A percentile compares a stretch with the other conserved stretches of the same genome.
These are phyloP conservation scores for Gossypium sturtianum DNA, from an alignment of 345 rosid genomes.

Conservation along the genomic window DNA sequence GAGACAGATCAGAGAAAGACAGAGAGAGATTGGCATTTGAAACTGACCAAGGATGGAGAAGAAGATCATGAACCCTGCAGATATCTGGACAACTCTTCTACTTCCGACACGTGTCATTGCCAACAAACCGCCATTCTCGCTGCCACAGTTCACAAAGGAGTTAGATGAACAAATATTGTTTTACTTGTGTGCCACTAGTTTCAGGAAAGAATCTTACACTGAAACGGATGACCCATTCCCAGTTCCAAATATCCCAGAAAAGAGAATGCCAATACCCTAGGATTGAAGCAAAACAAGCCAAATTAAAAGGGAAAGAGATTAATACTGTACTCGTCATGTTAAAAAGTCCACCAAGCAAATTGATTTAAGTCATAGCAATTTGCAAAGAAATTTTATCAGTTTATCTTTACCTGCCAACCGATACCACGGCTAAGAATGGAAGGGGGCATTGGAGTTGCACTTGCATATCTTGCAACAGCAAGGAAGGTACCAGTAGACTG, in stretches of 20 bases:
- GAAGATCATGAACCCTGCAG: conserved; percentile 93
- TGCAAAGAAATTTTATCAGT: not conserved
- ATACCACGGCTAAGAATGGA: conserved; percentile 92
- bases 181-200: not conserved
- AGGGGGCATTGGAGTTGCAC: conserved; percentile 92
- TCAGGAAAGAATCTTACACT: conserved; percentile 47
- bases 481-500: conserved; percentile 92
- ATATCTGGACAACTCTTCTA: conserved; percentile 88
- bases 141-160: conserved; percentile 18
- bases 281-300: conserved; percentile 6
- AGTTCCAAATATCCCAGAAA: conserved; percentile 92
- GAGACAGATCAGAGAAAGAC: not conserved
- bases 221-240: conserved; percentile 87
- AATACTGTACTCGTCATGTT: not conserved
- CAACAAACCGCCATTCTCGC: conserved; percentile 87
- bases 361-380: not conserved
- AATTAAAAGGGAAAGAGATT: not conserved
- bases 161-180: conserved; percentile 1
- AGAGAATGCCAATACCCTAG: conserved; percentile 88
- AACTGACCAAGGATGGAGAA: conserved; percentile 77
- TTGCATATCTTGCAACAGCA: conserved; percentile 79
- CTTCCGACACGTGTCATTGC: conserved; percentile 88
- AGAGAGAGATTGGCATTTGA: not conserved
- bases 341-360: not conserved
- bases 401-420: conserved; percentile 84